phyloP scores from a whole-genome alignment of 257 asterid species.

The Primulina huaijiensis region DNA sequence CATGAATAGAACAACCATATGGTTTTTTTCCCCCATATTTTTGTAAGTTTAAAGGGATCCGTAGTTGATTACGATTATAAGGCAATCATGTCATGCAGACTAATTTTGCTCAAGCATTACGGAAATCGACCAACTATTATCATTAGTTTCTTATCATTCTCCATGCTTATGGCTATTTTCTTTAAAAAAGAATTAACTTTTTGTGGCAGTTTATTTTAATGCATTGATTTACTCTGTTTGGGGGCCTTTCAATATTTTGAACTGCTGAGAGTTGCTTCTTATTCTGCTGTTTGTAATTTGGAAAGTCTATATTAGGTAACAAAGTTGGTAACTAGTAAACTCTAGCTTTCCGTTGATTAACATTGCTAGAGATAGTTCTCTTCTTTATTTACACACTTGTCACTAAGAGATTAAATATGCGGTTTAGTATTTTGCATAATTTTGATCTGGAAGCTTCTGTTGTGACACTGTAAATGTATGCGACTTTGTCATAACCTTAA shows the following conservation, averaged over 20 bases:
- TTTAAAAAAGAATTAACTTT: not conserved
- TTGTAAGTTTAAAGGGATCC: not conserved
- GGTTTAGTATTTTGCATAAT: conserved; percentile 5
- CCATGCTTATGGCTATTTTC: not conserved
- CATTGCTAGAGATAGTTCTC: conserved; percentile 2
- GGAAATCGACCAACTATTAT: not conserved
- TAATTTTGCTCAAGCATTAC: not conserved
- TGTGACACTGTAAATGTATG: not conserved
- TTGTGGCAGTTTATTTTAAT: not conserved
- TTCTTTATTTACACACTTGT: not conserved
- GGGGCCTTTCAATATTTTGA: not conserved
- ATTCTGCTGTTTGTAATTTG: not conserved
- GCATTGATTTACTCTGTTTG: not conserved
- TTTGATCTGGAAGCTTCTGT: conserved; percentile 15
- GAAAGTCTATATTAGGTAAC: conserved; percentile 19
- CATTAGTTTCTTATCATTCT: not conserved
- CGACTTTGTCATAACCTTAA: conserved; percentile 11
- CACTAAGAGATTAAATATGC: not conserved
- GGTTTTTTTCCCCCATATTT: too few species aligned
- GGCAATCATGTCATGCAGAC: not conserved
- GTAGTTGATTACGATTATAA: not conserved
- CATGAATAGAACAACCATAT: not conserved
- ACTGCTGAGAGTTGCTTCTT: not conserved
- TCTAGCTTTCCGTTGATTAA: not conserved
- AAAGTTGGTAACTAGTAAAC: conserved; percentile 18